Percentiles rank a stretch among this genome's conserved stretches.
These are phyloP conservation scores for Cubamyces lactineus DNA, from an alignment of 768 basidiomycete genomes.

Conservation along the genomic window DNA sequence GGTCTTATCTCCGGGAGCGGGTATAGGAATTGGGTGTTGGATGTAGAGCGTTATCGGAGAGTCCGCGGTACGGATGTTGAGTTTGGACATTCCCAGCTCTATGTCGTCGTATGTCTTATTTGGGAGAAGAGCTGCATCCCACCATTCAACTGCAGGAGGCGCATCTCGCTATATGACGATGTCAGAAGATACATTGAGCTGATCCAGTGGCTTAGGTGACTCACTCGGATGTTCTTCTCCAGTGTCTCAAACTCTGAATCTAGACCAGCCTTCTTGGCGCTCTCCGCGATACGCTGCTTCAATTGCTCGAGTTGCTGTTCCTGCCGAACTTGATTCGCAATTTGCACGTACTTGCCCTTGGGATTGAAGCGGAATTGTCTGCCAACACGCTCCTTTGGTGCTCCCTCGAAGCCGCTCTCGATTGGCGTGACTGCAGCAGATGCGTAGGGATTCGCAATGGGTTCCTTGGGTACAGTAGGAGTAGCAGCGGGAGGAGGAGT, in stretches of 20 bases:
- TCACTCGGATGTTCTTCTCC: conserved; percentile 86
- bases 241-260: conserved; percentile 91
- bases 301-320: conserved; percentile 86
- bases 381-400: conserved; percentile 69
- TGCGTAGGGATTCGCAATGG: conserved; percentile 77
- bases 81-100: conserved; percentile 51
- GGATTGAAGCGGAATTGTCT: conserved; percentile 84
- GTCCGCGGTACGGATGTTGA: conserved; percentile 66
- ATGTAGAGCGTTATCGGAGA: conserved; percentile 89
- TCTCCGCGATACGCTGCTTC: conserved; percentile 91
- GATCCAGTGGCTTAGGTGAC: conserved; percentile 27
- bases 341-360: conserved; percentile 87
- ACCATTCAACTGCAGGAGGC: conserved; percentile 95
- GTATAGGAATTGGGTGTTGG: conserved; percentile 97
- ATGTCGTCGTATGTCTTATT: conserved; percentile 82
- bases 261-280: conserved; percentile 89
- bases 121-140: conserved; percentile 88
- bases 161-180: conserved; percentile 62
- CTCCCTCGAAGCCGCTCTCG: conserved; percentile 72
- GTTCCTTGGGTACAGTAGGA: conserved; percentile 43
- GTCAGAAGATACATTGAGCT: neutral
- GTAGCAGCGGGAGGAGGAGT: conserved; percentile 55
- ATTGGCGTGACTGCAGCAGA: conserved; percentile 49
- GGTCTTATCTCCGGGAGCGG: conserved; percentile 86
- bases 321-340: conserved; percentile 71